A percentile compares a stretch with the other conserved stretches of the same genome.
These are phyloP conservation scores for Petunia secreta DNA, from an alignment of 257 asterid genomes.

Conservation along the genomic window DNA sequence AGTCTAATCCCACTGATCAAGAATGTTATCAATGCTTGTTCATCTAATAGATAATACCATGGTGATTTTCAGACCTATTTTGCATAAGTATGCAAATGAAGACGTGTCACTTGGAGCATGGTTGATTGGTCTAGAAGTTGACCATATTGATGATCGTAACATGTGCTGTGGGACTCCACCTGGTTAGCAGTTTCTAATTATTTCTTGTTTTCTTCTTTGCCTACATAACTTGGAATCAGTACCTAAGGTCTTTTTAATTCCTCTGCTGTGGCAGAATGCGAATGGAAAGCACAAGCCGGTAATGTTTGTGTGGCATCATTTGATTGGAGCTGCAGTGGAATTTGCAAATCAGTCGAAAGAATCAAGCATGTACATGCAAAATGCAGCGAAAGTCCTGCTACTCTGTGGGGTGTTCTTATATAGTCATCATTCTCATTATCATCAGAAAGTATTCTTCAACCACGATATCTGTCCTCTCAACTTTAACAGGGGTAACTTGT, in stretches of 20 bases:
- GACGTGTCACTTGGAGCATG: conserved; percentile 25
- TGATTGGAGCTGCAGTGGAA: conserved; percentile 21
- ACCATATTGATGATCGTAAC: conserved; percentile 24
- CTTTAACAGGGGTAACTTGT: not conserved
- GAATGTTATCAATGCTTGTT: not conserved
- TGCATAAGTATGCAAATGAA: conserved; percentile 25
- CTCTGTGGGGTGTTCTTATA: conserved; percentile 23
- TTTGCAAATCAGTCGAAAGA: conserved; percentile 27
- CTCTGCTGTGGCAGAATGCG: not conserved
- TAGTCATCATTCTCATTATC: not conserved
- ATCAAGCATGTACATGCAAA: conserved; percentile 13
- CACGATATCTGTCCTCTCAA: not conserved
- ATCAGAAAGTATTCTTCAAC: not conserved
- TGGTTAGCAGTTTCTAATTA: conserved; percentile 12
- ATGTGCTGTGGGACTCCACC: conserved; percentile 23
- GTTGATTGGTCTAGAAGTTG: conserved; percentile 24
- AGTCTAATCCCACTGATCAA: not conserved
- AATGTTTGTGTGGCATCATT: conserved; percentile 25
- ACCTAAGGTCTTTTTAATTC: not conserved
- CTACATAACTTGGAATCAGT: not conserved
- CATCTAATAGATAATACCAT: not conserved
- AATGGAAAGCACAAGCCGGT: conserved; percentile 26
- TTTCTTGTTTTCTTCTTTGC: not conserved
- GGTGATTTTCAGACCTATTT: conserved; percentile 21
- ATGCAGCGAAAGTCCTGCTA: conserved; percentile 23